phyloP scores from a whole-genome alignment of 1,139 yeast species.

The Candida buenavistaensis region DNA sequence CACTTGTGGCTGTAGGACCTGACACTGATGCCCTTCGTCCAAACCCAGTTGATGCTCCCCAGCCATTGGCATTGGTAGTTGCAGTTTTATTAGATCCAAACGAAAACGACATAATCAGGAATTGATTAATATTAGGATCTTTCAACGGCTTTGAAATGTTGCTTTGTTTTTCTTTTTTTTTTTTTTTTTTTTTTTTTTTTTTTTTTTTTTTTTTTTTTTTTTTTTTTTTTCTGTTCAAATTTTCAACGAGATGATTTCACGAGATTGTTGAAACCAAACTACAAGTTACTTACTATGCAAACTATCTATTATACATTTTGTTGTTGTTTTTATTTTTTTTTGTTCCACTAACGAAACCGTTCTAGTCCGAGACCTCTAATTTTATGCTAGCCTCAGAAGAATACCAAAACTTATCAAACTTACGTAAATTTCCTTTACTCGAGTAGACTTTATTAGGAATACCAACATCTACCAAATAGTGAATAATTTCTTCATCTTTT shows the following conservation, averaged over 20 bases:
- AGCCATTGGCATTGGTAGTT: constrained; percentile 16
- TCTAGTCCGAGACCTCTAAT: constrained; percentile 20
- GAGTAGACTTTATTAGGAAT: constrained; percentile 55
- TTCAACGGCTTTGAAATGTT: constrained; percentile 4
- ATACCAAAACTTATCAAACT: constrained; percentile 47
- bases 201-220: no score
- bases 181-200: no score
- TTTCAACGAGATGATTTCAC: no score
- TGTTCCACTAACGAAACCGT: no score
- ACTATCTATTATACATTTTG: no score
- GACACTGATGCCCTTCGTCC: constrained; percentile 21
- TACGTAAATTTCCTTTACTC: constrained; percentile 40
- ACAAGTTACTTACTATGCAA: no score
- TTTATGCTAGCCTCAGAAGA: constrained; percentile 35
- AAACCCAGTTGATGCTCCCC: constrained; percentile 29
- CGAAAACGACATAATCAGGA: constrained; percentile 9
- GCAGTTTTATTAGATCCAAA: constrained; percentile 10
- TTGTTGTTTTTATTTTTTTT: no score
- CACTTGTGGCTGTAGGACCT: constrained; percentile 12
- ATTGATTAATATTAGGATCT: not conserved
- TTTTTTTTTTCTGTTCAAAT: no score
- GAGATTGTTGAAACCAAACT: no score
- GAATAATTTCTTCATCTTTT: constrained; percentile 37
- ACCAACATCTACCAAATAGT: constrained; percentile 73
- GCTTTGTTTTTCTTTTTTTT: no score